phyloP scores from a whole-genome alignment of 495 filamentous ascomycete species.

The Aspergillus asperescens region DNA sequence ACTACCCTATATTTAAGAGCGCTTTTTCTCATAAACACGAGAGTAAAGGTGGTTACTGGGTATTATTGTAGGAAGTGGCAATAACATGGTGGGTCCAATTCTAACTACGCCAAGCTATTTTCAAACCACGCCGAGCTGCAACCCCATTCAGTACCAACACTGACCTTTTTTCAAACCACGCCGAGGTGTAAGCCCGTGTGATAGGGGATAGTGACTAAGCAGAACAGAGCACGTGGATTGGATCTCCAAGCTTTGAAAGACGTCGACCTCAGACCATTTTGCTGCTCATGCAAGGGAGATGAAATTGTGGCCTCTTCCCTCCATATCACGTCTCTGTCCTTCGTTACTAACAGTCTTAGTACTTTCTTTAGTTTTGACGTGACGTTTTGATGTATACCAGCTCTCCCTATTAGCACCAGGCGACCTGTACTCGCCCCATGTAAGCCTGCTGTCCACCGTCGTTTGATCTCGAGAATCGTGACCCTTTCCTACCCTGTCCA shows the following conservation, averaged over 20 bases:
- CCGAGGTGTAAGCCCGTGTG: too few relatives aligned
- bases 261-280: conserved; percentile 2
- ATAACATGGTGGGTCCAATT: too few relatives aligned
- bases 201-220: conserved; percentile 12
- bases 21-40: too few relatives aligned
- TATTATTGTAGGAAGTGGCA: too few relatives aligned
- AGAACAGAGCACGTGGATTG: neutral
- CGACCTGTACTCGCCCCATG: neutral
- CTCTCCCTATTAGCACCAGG: neutral
- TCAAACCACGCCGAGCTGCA: too few relatives aligned
- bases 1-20: too few relatives aligned
- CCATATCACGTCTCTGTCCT: neutral
- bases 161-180: too few relatives aligned
- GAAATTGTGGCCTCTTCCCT: conserved; percentile 5
- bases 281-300: conserved; percentile 11
- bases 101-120: too few relatives aligned
- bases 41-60: too few relatives aligned
- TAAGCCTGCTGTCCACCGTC: neutral
- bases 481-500: conserved; percentile 3
- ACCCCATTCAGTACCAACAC: too few relatives aligned
- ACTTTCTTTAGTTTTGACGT: conserved; percentile 4
- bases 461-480: neutral
- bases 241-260: too few relatives aligned
- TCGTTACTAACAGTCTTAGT: neutral
- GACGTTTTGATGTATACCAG: neutral